Conservation (phyloP, 192 early-diverging fungal genomes). For the Pilobolus umbonatus region DNA sequence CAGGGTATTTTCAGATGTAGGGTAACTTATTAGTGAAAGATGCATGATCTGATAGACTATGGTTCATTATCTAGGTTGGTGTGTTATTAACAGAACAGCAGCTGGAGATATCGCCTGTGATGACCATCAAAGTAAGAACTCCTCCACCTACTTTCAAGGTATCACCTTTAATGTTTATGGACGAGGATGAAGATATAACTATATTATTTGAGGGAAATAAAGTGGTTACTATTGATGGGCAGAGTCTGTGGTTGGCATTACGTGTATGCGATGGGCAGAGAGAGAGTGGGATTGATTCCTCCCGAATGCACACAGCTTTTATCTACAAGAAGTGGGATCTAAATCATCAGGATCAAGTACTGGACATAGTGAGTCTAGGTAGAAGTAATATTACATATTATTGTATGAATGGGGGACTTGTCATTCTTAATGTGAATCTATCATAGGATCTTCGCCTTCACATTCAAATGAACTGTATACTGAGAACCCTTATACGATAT, state of each 20-base stretch:
- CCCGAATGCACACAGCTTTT: conserved; percentile 35
- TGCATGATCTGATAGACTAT: too few relatives aligned
- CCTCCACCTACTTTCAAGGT: conserved; percentile 23
- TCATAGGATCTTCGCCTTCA: conserved; percentile 7
- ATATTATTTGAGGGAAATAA: conserved; percentile 43
- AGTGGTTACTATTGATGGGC: conserved; percentile 54
- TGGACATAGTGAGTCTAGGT: conserved; percentile 45
- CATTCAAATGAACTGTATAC: not conserved
- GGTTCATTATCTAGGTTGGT: conserved; percentile 37
- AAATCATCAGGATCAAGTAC: conserved; percentile 36
- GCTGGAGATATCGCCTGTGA: conserved; percentile 40
- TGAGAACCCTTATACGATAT: not conserved
- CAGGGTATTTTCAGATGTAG: conserved; percentile 47
- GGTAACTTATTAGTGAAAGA: too few relatives aligned
- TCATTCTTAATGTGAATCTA: too few relatives aligned
- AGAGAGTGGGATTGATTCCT: conserved; percentile 19
- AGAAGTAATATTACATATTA: too few relatives aligned
- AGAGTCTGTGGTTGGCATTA: conserved; percentile 50
- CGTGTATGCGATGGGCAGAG: conserved; percentile 43
- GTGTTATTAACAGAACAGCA: conserved; percentile 43
- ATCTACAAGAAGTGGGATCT: conserved; percentile 52
- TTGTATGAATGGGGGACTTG: too few relatives aligned
- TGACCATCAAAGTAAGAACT: conserved; percentile 46
- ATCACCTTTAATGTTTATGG: conserved; percentile 18
- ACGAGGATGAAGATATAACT: conserved; percentile 51